Base-by-base conservation (phyloP, 495 filamentous ascomycete genomes). In the Aspergillus avenaceus region DNA sequence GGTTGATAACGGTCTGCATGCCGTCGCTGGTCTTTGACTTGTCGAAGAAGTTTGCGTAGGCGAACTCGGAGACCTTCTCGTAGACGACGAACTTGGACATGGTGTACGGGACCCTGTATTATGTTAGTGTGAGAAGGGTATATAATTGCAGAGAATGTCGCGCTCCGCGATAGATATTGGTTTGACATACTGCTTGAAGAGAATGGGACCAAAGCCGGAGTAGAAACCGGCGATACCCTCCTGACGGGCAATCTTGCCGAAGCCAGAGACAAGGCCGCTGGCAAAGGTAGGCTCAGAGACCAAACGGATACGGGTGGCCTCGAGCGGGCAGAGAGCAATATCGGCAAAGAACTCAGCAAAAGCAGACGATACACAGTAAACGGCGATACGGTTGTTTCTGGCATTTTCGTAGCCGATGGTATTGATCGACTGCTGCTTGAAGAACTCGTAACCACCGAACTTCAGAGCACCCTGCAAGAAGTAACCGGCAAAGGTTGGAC, bases 71-170 rank as follows among this genome's bases (percentile, higher is more conserved):
- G 64, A 90, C 88, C 83, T 97, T 97, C 81, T 98, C 93, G 84
- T 85, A 97, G 59, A 96, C 93, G 72, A 96, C 93, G 82, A 98
- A 98, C 81, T 98, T 98, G 80, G 93, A 79, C 93, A 98, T 96
- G 70, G 93, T 98, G 80, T 98, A 98, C 51, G 93, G 93, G 70
- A 98, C 87, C 82, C 90, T 95, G 58, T 25, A 27, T 23, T 13
- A 36, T 36, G n/a, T 36, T 5, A 36, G 32, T 16, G 11, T 32
- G n/a, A n/a, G n/a, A n/a, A n/a, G n/a, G n/a, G n/a, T n/a, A n/a
- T n/a, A n/a, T n/a, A n/a, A n/a, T n/a, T n/a, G n/a, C n/a, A n/a
- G n/a, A n/a, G n/a, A n/a, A n/a, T 32, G 11, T 13, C 14, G 11
- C 11, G 4, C n/a, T 32, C 3, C 29, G 29, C 11, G 9, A 32